phyloP scores from a whole-genome alignment of 306 rosid genomes.

The Phaseolus lunatus region DNA sequence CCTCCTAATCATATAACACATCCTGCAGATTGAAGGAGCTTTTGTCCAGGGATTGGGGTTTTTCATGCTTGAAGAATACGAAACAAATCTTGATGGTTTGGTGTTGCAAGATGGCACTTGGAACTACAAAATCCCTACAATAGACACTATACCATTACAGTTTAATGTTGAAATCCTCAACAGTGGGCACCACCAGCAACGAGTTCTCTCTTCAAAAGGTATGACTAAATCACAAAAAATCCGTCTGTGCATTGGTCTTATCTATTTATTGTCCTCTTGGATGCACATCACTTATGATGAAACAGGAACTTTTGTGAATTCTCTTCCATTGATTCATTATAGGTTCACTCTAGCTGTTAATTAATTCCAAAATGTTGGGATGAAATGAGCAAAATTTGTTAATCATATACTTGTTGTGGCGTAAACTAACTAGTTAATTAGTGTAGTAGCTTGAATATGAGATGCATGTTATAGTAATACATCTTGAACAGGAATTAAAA shows the following conservation, averaged over 20 bases:
- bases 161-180: constrained; percentile 83
- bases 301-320: neutral
- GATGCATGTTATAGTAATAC: neutral
- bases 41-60: constrained; percentile 93
- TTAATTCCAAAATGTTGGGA: neutral
- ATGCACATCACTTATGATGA: neutral
- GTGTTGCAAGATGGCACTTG: constrained; percentile 80
- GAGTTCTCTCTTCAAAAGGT: constrained; percentile 95
- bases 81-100: constrained; percentile 67
- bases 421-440: neutral
- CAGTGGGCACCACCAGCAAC: constrained; percentile 75
- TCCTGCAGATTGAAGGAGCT: constrained; percentile 92
- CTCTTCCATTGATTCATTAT: neutral
- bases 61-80: constrained; percentile 87
- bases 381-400: neutral
- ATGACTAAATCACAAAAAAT: constrained; percentile 35
- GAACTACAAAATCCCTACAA: constrained; percentile 86
- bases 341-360: neutral
- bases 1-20: constrained; percentile 9
- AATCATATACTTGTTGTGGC: neutral
- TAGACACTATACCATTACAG: constrained; percentile 84
- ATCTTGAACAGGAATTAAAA: neutral
- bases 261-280: neutral
- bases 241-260: constrained; percentile 36
- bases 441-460: neutral